Conservation (phyloP, 805 yeast genomes). For the Saccharomyces mikatae region DNA sequence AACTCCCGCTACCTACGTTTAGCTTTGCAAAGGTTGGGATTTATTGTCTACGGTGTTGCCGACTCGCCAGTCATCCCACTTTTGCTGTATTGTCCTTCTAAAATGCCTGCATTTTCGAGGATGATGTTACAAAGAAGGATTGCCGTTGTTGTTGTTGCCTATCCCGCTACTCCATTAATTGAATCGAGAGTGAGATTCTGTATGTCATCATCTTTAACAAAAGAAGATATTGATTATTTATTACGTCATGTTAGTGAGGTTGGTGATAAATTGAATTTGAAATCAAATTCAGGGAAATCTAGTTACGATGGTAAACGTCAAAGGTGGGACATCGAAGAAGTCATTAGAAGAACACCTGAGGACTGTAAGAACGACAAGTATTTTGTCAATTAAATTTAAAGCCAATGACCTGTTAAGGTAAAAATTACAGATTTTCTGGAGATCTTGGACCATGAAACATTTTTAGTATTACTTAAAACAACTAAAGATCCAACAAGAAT, state of each 20-base stretch:
- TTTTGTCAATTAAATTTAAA: conserved; percentile 20
- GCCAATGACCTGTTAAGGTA: not conserved
- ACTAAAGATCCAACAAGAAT: not conserved
- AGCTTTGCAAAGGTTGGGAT: conserved; percentile 87
- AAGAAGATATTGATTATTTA: conserved; percentile 83
- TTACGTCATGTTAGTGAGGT: conserved; percentile 63
- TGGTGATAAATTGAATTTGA: conserved; percentile 69
- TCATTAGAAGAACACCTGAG: conserved; percentile 59
- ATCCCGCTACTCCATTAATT: conserved; percentile 93
- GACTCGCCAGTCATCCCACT: conserved; percentile 95
- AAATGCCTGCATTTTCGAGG: conserved; percentile 88
- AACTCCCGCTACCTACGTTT: conserved; percentile 88
- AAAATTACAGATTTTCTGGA: not conserved
- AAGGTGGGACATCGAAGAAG: conserved; percentile 75
- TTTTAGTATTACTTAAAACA: not conserved
- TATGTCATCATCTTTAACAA: conserved; percentile 83
- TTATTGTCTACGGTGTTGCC: conserved; percentile 88
- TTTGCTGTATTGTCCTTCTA: conserved; percentile 79
- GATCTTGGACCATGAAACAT: not conserved
- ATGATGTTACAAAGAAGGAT: conserved; percentile 69
- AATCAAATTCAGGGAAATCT: conserved; percentile 68
- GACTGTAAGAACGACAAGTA: conserved; percentile 43
- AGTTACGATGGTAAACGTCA: conserved; percentile 67
- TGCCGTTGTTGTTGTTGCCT: conserved; percentile 94
- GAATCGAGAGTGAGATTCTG: conserved; percentile 89